Base-by-base conservation (phyloP, 1,139 yeast genomes). In the Saccharomyces pastorianus region DNA sequence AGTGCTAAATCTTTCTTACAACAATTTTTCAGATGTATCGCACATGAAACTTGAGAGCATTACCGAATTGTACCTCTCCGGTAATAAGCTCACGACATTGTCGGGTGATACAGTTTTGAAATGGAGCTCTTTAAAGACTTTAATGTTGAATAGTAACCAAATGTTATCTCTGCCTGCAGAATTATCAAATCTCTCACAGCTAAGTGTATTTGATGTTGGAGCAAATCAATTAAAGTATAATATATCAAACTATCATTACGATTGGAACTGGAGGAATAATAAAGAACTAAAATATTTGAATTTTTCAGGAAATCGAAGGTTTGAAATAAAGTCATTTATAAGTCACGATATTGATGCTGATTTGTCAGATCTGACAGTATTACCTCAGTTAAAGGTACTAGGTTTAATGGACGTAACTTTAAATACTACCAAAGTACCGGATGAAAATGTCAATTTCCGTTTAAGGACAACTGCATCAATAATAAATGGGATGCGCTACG, bases 191-290 rank as follows among this genome's bases (percentile, higher is more conserved):
- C 76, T 90, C 54, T 67, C 73, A 1, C 79, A 81, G 38, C 73
- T 95, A 62, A 80, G 79, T 46, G 85, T 84, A 17, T 77, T 95
- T 48, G 99, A 95, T 72, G 95, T 89, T 17, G 96, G 98, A 2
- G 88, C 96, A 3, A 95, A 95, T 68, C 87, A 84, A 60, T 75
- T 95, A 68, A 87, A 91, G 65, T 93, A 93, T 70, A 93, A 95
- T 63, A 89, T 93, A 56, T 86, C 95, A 13, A 93, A 93, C 68
- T 88, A 91, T 82, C 95, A 95, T 6, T 91, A 89, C 67, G 99
- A 93, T 68, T 93, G 98, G 98, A 93, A 89, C 70, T 95, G 99
- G 99, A 85, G 87, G 64, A 84, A 84, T 76, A 95, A 93, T 67
- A 75, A 79, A 54, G 83, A 84, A 49, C 76, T 95, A 68, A 82